Evolutionary conservation across 306 rosid genomes (phyloP).

Genomic region (Quercus cerris): DNA sequence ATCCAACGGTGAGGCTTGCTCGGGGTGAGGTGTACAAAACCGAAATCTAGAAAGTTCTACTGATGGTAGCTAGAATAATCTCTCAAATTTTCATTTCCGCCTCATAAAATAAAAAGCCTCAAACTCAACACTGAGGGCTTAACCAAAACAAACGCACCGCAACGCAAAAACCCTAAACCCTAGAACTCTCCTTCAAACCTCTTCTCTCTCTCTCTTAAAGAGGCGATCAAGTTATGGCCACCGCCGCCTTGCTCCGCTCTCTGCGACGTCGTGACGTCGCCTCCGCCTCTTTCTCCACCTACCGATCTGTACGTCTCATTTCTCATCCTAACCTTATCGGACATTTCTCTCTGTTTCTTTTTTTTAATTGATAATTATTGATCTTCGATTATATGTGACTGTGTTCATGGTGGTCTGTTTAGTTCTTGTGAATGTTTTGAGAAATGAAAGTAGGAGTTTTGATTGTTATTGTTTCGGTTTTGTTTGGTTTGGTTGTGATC

Average conservation of each 20-base stretch:
- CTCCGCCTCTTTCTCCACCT: conserved; percentile 46
- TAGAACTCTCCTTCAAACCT: neutral
- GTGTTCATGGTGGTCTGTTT: neutral
- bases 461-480: neutral
- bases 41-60: too few relatives aligned
- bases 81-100: too few relatives aligned
- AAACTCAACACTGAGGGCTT: neutral
- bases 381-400: neutral
- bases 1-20: too few relatives aligned
- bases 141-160: neutral
- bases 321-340: neutral
- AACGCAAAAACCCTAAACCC: conserved; percentile 35
- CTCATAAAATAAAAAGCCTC: too few relatives aligned
- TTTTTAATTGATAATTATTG: neutral
- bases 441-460: neutral
- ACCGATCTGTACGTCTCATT: conserved; percentile 54
- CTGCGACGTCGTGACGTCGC: conserved; percentile 52
- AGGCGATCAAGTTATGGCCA: conserved; percentile 32
- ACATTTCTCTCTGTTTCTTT: neutral
- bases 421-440: neutral
- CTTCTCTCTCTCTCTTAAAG: neutral
- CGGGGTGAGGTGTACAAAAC: too few relatives aligned
- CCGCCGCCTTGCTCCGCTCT: conserved; percentile 51
- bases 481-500: neutral
- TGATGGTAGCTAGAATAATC: too few relatives aligned